Evolutionary conservation across 2,329 filamentous ascomycete species (phyloP), one percentile per base, ranked within the genome.

Genomic region (Talaromyces verruculosus): DNA sequence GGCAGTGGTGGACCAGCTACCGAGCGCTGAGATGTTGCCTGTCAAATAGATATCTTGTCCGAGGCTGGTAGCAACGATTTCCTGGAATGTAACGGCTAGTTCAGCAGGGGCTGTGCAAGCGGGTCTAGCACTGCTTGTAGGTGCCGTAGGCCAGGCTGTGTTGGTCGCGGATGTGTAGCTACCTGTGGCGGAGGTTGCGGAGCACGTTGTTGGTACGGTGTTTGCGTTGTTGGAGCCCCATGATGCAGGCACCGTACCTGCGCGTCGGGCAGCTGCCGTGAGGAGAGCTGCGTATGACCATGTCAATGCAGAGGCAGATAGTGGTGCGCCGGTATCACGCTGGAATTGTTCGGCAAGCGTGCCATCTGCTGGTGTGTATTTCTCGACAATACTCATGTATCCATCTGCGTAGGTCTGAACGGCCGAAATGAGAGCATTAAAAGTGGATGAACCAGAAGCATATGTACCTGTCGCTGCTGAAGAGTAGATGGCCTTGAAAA

Each of bases 401-500:
- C 80, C 82, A 69, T 87, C 84, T 3, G 84, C 85, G 74, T 93
- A 92, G 5, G 81, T 82, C 64, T 83, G 83, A 8, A 91, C 84
- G 3, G 89, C 81, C 47, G 81, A 77, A 69, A 87, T 77, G 66
- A 92, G 83, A 17, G 68, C 68, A 1, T 67, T 66, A 61, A 77
- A 75, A 6, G 68, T 69, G 8, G 85, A 84, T 22, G 88, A 87
- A 13, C 79, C 72, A 75, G 91, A 92, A 0, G 85, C 91, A 75
- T 91, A 93, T 0, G 86, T 91, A 55, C 90, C 90, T 1, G 81
- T 75, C 3, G 84, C 77, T 10, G 87, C 82, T 1, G 82, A 81
- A 3, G 87, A 81, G 62, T 85, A 84, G 11, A 91, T 80, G 69
- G 88, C 88, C 67, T 82, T 77, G 84, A 93, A 94, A 80, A 95